Conservation (phyloP, 2,329 filamentous ascomycete genomes). For the Teratosphaeria destructans region DNA sequence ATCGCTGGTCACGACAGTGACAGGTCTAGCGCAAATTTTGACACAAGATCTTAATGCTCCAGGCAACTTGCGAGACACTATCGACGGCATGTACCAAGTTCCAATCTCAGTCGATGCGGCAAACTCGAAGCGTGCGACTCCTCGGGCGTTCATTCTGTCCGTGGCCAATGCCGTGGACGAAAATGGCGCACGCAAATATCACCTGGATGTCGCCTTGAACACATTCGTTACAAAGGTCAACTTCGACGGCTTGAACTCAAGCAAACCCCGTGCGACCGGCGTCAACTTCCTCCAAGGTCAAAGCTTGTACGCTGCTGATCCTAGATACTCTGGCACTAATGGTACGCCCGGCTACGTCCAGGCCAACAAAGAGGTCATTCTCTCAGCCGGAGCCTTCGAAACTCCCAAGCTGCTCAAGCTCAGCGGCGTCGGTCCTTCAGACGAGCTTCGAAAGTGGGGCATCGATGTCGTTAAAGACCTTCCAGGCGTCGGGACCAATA, state of each 20-base stretch:
- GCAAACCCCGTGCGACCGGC: constrained; percentile 39
- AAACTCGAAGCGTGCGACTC: constrained; percentile 27
- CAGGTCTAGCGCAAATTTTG: background rate
- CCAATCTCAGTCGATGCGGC: background rate
- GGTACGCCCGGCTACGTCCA: constrained; percentile 32
- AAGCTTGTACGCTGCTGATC: constrained; percentile 31
- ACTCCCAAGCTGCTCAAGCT: constrained; percentile 56
- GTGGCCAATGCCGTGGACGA: constrained; percentile 30
- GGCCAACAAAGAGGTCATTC: constrained; percentile 37
- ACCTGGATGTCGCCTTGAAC: constrained; percentile 49
- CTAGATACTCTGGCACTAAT: constrained; percentile 17
- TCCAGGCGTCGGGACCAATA: constrained; percentile 52
- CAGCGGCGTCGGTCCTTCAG: constrained; percentile 47
- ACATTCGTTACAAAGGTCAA: constrained; percentile 55
- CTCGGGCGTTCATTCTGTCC: constrained; percentile 30
- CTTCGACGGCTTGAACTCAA: constrained; percentile 47
- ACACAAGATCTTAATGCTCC: background rate
- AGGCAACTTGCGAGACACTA: background rate
- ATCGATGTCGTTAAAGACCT: constrained; percentile 47
- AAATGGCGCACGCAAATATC: constrained; percentile 45
- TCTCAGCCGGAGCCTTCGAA: constrained; percentile 49
- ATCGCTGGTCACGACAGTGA: background rate
- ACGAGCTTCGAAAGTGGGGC: constrained; percentile 41
- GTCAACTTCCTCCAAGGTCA: constrained; percentile 34
- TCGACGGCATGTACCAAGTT: background rate